Conservation (phyloP, 441 rosid species). For the Pelargonium citronellum region DNA sequence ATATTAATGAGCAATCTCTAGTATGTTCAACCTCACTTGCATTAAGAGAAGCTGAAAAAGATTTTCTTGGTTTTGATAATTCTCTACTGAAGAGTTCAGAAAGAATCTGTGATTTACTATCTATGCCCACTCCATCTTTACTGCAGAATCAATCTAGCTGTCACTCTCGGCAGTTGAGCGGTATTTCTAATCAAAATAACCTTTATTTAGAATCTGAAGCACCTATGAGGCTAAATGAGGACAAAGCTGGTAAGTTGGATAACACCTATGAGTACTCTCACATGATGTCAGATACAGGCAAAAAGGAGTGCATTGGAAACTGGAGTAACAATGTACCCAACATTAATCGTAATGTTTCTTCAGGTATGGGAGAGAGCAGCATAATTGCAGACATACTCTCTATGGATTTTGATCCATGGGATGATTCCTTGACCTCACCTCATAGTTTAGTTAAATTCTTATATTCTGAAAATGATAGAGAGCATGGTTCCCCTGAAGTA, state of each 20-base stretch:
- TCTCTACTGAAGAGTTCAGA: too few species aligned
- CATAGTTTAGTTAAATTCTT: conserved; percentile 29
- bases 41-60: too few species aligned
- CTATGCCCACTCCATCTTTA: too few species aligned
- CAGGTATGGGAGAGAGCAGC: conserved; percentile 40
- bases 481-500: conserved; percentile 29
- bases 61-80: too few species aligned
- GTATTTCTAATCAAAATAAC: too few species aligned
- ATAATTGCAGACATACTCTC: conserved; percentile 44
- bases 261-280: conserved; percentile 12
- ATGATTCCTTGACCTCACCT: conserved; percentile 47
- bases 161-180: too few species aligned
- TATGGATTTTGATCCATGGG: conserved; percentile 46
- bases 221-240: too few species aligned
- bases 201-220: too few species aligned
- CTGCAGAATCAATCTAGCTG: too few species aligned
- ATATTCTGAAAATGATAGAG: conserved; percentile 27
- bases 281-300: conserved; percentile 14
- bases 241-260: conserved; percentile 4
- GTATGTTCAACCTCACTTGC: too few species aligned
- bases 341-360: conserved; percentile 13
- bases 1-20: too few species aligned
- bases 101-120: too few species aligned
- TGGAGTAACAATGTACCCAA: conserved; percentile 19
- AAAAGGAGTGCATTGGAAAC: conserved; percentile 21